Evolutionary conservation across 306 rosid genomes (phyloP), one percentile per base, ranked within the genome.

Genomic region (Rubus parviflorus): DNA sequence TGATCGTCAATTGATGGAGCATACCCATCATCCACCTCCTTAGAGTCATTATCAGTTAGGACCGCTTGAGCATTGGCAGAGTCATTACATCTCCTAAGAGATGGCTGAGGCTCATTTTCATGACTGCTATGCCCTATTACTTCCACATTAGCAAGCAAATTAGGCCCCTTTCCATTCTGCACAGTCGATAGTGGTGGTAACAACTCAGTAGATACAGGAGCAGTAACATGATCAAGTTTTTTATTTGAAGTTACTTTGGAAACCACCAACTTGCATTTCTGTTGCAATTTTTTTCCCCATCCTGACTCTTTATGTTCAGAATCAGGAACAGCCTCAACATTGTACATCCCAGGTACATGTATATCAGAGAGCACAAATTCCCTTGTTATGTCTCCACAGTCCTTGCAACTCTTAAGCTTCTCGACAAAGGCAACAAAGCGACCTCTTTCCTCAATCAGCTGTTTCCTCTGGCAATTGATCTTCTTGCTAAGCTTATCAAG

Each of bases 391-490:
- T 91, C 96, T 62, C 81, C 97, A 78, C 97, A 93, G 64, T 74
- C 87, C 76, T 79, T 78, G 82, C 99, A 95, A 77, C 76, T 82
- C 90, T 83, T 91, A 45, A 86, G 75, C 89, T 87, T 90, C 87
- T 95, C 97, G 81, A 89, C 91, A 88, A 89, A 75, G 70, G 79
- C 82, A 70, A 95, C 88, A 77, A 90, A 89, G 70, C 53, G 73
- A 64, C 68, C 73, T 79, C 96, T 88, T 78, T 95, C 94, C 79
- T 83, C 86, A 61, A 91, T 64, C 80, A 95, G 89, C 72, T 74
- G 60, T 80, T 86, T 90, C 38, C 99, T 90, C 80, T 89, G 97
- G 75, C 78, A 69, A 87, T 88, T 95, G 78, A 95, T 87, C 83
- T 89, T 90, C 82, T 71, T 85, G 85, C 95, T 95, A 53, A 95